These are phyloP conservation scores for Scheffersomyces lignosus DNA, from an alignment of 805 yeast species.

Conservation along the genomic window DNA sequence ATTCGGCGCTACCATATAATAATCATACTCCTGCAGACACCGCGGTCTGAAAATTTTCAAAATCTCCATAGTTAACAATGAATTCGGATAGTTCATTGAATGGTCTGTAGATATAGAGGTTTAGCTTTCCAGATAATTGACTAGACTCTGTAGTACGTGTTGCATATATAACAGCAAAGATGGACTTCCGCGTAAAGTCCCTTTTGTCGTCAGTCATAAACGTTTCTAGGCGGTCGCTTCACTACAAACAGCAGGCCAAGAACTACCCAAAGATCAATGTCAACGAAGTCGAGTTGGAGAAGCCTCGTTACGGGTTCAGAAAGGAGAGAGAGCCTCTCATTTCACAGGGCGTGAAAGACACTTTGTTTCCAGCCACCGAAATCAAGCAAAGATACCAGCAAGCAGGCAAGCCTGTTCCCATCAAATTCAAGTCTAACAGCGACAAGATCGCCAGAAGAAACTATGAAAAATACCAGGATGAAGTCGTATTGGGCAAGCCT, in stretches of 20 bases:
- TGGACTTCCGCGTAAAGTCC: no score
- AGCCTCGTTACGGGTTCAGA: conserved; percentile 41
- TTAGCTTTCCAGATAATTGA: no score
- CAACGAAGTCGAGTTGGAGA: conserved; percentile 37
- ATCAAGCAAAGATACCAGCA: conserved; percentile 34
- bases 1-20: no score
- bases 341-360: conserved; percentile 39
- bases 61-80: no score
- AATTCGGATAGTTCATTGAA: no score
- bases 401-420: conserved; percentile 44
- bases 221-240: no score
- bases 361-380: conserved; percentile 39
- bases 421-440: conserved; percentile 33
- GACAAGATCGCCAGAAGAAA: conserved; percentile 40
- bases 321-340: conserved; percentile 38
- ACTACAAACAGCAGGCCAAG: conserved; percentile 29
- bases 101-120: no score
- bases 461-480: conserved; percentile 43
- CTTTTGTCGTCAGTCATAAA: no score
- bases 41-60: no score
- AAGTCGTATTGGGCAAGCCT: conserved; percentile 62
- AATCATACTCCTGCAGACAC: no score
- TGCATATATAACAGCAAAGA: no score
- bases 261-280: conserved; percentile 42
- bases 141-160: no score